Conservation (phyloP, 306 rosid species). For the Crotalaria pallida region DNA sequence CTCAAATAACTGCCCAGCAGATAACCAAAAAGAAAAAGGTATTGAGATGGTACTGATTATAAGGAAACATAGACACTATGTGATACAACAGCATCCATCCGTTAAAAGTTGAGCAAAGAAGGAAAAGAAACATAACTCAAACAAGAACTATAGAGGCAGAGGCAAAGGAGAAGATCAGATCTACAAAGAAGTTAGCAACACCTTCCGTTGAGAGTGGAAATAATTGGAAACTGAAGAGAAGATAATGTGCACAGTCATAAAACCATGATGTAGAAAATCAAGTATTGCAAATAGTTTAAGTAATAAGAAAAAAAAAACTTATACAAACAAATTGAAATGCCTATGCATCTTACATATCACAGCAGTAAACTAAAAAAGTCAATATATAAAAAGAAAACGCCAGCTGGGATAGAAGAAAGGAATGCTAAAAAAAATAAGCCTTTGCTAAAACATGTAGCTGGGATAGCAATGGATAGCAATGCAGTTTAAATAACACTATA, state of each 20-base stretch:
- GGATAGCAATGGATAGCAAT: neutral
- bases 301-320: neutral
- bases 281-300: neutral
- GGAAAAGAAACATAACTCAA: slow-evolving; percentile 3
- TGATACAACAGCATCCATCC: neutral
- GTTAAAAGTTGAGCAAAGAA: neutral
- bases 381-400: neutral
- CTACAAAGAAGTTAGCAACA: neutral
- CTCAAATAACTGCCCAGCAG: neutral
- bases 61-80: neutral
- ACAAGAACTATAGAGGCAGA: neutral
- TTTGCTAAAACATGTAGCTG: neutral
- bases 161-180: neutral
- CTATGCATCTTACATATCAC: neutral
- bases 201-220: neutral
- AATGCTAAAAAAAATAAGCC: neutral
- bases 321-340: slow-evolving; percentile 3
- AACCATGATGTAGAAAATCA: neutral
- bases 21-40: neutral
- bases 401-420: neutral
- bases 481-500: neutral
- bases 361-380: slow-evolving; percentile 3
- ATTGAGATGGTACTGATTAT: neutral
- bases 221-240: neutral
- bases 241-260: neutral